Conservation (phyloP, 805 yeast species). For the Isabelozyma gotoi region DNA sequence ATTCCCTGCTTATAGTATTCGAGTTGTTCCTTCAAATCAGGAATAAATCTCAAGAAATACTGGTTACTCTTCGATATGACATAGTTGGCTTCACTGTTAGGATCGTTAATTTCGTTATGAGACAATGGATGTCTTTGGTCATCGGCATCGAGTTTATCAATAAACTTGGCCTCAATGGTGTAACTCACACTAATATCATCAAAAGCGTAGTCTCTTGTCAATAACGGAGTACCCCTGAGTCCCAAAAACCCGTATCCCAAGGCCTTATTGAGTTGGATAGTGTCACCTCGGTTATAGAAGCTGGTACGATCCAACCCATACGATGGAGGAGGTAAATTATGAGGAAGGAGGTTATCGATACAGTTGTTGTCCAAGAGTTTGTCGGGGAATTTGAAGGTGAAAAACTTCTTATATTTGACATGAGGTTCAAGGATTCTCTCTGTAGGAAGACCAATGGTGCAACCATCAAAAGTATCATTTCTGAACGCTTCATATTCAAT, state of each 20-base stretch:
- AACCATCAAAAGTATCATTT: constrained; percentile 45
- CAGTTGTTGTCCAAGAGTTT: constrained; percentile 54
- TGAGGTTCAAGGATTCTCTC: constrained; percentile 50
- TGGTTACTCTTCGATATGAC: constrained; percentile 35
- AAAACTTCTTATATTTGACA: constrained; percentile 54
- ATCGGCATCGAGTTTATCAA: constrained; percentile 42
- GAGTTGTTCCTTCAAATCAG: constrained; percentile 32
- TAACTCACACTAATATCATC: constrained; percentile 50
- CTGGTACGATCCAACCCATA: constrained; percentile 40
- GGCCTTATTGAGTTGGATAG: constrained; percentile 34
- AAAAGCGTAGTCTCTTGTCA: constrained; percentile 45
- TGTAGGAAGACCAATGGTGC: constrained; percentile 49
- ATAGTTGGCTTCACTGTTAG: constrained; percentile 27
- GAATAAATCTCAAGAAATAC: constrained; percentile 39
- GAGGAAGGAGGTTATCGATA: constrained; percentile 40
- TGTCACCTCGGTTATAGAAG: constrained; percentile 32
- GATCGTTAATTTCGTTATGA: constrained; percentile 37
- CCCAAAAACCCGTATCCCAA: constrained; percentile 57
- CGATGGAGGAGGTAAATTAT: constrained; percentile 43
- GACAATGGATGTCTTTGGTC: constrained; percentile 27
- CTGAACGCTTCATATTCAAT: constrained; percentile 44
- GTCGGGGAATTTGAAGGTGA: constrained; percentile 58
- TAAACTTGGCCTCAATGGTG: constrained; percentile 53
- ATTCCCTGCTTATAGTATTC: constrained; percentile 22
- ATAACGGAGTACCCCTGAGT: constrained; percentile 52